A percentile compares a stretch with the other conserved stretches of the same genome.
These are phyloP conservation scores for Acanthamoeba triangularis DNA, from an alignment of 208 protist species.

Conservation along the genomic window DNA sequence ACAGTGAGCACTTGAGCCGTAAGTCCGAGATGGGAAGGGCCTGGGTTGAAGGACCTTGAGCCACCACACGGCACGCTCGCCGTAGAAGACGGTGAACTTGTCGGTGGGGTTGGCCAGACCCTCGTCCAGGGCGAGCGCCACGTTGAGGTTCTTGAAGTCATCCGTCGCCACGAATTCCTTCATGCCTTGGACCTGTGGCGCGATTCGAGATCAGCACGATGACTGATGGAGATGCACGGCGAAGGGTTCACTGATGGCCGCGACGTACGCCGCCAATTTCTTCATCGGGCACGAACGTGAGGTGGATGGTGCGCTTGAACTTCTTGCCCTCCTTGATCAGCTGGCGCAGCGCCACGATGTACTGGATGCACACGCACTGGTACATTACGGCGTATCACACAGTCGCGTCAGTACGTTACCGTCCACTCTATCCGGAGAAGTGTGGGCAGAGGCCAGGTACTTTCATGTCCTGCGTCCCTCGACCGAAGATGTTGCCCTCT, in stretches of 20 bases:
- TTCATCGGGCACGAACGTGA: constrained; percentile 89
- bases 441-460: not conserved
- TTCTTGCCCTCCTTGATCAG: constrained; percentile 72
- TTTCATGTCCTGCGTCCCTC: constrained; percentile 93
- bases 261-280: constrained; percentile 75
- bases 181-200: constrained; percentile 84
- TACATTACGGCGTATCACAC: not conserved
- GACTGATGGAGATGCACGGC: constrained; percentile 82
- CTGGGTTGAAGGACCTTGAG: not conserved
- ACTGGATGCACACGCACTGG: constrained; percentile 91
- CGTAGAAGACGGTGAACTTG: constrained; percentile 90
- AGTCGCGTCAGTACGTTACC: not conserved
- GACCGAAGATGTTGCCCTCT: constrained; percentile 88
- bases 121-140: constrained; percentile 91
- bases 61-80: constrained; percentile 89
- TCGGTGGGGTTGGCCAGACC: constrained; percentile 87
- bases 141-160: constrained; percentile 87
- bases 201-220: constrained; percentile 71
- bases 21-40: not conserved
- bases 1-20: not conserved
- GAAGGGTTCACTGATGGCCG: not conserved
- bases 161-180: constrained; percentile 81
- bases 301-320: constrained; percentile 82
- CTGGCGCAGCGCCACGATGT: constrained; percentile 84
- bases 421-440: no score